Evolutionary conservation across 805 yeast species (phyloP).

Genomic region (Lipomyces yamanashiensis): DNA sequence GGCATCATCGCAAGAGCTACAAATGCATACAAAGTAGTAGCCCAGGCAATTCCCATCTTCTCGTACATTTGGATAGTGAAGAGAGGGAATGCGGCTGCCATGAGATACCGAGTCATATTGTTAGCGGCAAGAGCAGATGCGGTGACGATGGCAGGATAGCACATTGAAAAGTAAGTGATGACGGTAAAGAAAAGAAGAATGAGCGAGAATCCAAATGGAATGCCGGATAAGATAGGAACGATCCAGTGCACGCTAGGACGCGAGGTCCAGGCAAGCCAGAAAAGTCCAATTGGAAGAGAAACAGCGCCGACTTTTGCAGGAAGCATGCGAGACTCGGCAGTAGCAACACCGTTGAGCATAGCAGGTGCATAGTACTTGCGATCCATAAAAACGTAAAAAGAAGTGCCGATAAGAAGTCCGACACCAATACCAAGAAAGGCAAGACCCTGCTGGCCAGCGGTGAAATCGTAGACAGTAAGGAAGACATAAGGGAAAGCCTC

Average conservation of each 20-base stretch:
- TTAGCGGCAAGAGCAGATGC: conserved; percentile 93
- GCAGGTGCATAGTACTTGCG: conserved; percentile 19
- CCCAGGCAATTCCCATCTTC: conserved; percentile 77
- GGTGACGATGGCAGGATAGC: conserved; percentile 74
- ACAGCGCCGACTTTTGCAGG: conserved; percentile 63
- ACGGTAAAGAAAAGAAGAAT: conserved; percentile 72
- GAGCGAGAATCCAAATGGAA: conserved; percentile 78
- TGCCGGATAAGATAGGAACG: conserved; percentile 67
- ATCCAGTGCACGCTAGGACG: conserved; percentile 69
- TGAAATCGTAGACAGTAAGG: conserved; percentile 52
- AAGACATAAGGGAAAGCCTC: conserved; percentile 62
- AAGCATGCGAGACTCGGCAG: conserved; percentile 52
- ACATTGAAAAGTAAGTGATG: conserved; percentile 67
- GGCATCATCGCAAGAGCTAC: conserved; percentile 61
- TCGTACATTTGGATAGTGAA: conserved; percentile 84
- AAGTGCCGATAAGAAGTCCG: conserved; percentile 49
- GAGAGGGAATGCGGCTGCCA: conserved; percentile 82
- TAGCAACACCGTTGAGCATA: conserved; percentile 4
- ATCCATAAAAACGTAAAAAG: conserved; percentile 30
- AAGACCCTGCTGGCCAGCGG: conserved; percentile 57
- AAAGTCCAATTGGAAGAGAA: conserved; percentile 67
- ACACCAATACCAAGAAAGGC: conserved; percentile 67
- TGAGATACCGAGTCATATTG: conserved; percentile 71
- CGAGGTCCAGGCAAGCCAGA: conserved; percentile 85
- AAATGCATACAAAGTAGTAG: conserved; percentile 67